A percentile compares a stretch with the other conserved stretches of the same genome.
Evolutionary conservation across 2,329 filamentous ascomycete species (phyloP).

Genomic region (Fusarium oxysporum): DNA sequence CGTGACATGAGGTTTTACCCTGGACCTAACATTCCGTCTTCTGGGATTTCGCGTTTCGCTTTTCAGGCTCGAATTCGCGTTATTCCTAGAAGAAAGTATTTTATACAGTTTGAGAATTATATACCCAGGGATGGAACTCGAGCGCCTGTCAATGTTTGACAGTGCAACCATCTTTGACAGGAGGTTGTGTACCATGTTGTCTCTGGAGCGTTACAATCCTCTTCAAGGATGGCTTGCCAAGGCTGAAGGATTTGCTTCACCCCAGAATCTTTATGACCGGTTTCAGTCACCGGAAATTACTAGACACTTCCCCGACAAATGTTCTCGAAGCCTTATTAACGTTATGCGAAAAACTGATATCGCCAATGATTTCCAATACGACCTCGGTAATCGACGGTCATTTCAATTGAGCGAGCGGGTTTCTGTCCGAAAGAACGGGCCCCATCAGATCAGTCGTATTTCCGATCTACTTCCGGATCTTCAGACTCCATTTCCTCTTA

Average conservation of each 20-base stretch:
- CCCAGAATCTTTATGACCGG: too few species aligned
- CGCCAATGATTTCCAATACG: background rate
- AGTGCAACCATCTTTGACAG: background rate
- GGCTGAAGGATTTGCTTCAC: background rate
- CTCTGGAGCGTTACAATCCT: background rate
- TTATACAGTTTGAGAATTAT: rapidly evolving
- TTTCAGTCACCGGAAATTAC: background rate
- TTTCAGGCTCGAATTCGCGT: background rate
- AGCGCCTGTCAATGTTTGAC: background rate
- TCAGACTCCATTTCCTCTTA: constrained; percentile 25
- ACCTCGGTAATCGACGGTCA: constrained; percentile 14
- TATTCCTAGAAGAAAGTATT: rapidly evolving
- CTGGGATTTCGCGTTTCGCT: background rate
- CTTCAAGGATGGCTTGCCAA: background rate
- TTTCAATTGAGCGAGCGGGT: background rate
- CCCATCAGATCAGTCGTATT: background rate
- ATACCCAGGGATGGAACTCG: rapidly evolving
- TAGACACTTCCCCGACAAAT: background rate
- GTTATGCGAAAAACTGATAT: background rate
- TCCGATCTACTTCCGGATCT: constrained; percentile 4
- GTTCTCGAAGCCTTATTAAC: background rate
- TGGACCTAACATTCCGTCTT: background rate
- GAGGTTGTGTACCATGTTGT: background rate
- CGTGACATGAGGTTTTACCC: background rate
- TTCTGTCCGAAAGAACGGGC: constrained; percentile 2